These are phyloP conservation scores for Phytophthora ohioensis DNA, from an alignment of 352 stramenopile species.

Conservation along the genomic window DNA sequence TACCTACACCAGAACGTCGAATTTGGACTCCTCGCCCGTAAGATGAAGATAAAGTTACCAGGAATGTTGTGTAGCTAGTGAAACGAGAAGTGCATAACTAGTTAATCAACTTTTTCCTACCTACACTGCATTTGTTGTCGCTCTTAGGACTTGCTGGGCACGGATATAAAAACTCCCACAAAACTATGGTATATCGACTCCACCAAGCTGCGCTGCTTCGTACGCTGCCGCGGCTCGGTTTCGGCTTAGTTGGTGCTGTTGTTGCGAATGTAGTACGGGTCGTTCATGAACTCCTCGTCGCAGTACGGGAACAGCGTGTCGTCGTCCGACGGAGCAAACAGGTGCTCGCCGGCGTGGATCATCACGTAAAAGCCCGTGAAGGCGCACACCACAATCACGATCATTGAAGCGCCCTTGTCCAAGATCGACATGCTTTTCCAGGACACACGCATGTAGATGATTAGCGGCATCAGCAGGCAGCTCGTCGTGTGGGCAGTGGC, in stretches of 20 bases:
- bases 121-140: conserved; percentile 12
- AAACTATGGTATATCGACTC: conserved; percentile 23
- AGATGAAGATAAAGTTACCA: no score
- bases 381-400: conserved; percentile 55
- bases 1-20: no score
- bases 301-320: conserved; percentile 66
- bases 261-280: conserved; percentile 56
- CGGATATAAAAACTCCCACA: conserved; percentile 12
- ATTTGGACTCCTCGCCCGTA: no score
- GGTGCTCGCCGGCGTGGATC: conserved; percentile 57
- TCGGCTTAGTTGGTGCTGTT: conserved; percentile 38
- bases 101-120: no score
- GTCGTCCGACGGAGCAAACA: conserved; percentile 53
- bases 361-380: conserved; percentile 62
- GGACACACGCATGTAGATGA: conserved; percentile 62
- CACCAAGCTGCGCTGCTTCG: conserved; percentile 16
- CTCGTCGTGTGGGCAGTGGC: conserved; percentile 22
- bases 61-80: no score
- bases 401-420: conserved; percentile 51
- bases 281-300: conserved; percentile 50
- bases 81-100: background rate
- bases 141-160: conserved; percentile 4
- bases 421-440: conserved; percentile 50
- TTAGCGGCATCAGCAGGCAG: conserved; percentile 59
- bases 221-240: conserved; percentile 8